Conservation (phyloP, 495 filamentous ascomycete genomes). For the Polyplosphaeria fusca region DNA sequence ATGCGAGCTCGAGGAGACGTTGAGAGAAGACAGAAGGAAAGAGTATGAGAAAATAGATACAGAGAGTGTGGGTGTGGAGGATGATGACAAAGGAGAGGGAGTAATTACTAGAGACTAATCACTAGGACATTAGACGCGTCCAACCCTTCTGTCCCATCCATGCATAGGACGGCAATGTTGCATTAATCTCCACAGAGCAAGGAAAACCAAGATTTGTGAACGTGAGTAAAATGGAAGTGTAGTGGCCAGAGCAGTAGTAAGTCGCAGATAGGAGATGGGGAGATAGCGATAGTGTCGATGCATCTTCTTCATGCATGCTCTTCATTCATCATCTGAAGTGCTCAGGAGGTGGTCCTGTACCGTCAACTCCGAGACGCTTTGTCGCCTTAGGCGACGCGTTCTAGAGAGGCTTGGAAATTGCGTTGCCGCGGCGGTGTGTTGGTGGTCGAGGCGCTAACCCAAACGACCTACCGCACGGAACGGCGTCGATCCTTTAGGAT, state of each 20-base stretch:
- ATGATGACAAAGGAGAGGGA: neutral
- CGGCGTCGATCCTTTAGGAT: constrained; percentile 7
- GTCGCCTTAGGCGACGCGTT: neutral
- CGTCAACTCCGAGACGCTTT: neutral
- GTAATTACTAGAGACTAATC: constrained; percentile 12
- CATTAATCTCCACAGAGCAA: constrained; percentile 5
- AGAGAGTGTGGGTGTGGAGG: constrained; percentile 5
- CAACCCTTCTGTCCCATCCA: too few species aligned
- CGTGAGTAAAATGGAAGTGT: neutral
- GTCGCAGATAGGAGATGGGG: too few species aligned
- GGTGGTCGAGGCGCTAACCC: constrained; percentile 5
- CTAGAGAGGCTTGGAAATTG: neutral
- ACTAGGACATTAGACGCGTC: constrained; percentile 22
- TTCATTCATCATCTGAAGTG: too few species aligned
- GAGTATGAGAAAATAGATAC: neutral
- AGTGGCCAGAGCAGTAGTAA: too few species aligned
- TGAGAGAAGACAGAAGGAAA: constrained; percentile 1
- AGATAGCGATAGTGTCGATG: too few species aligned
- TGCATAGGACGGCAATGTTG: neutral
- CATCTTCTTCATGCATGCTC: too few species aligned
- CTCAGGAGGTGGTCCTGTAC: too few species aligned
- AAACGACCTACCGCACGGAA: neutral
- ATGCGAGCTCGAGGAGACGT: neutral
- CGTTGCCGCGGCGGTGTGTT: neutral
- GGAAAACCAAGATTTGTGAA: neutral